These are phyloP conservation scores for Heliamphora pulchella DNA, from an alignment of 179 eudicot genomes.

Conservation along the genomic window DNA sequence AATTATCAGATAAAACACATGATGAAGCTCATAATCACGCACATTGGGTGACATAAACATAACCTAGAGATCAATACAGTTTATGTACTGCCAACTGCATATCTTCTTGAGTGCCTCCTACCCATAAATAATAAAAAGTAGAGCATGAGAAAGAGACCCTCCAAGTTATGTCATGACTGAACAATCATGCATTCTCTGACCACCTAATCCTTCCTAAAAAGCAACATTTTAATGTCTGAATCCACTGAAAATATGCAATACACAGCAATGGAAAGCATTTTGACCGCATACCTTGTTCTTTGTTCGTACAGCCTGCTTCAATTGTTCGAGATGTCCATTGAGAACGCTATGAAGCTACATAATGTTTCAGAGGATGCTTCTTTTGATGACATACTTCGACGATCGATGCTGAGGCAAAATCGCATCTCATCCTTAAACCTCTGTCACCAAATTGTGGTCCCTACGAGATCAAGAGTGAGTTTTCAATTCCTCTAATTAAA, in stretches of 20 bases:
- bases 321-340: no score
- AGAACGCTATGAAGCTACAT: no score
- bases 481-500: neutral
- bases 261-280: neutral
- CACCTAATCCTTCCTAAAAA: neutral
- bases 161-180: no score
- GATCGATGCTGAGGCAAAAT: slow-evolving; percentile 11
- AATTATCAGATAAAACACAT: slow-evolving; percentile 38
- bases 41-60: slow-evolving; percentile 48
- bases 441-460: slow-evolving; percentile 40
- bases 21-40: slow-evolving; percentile 59
- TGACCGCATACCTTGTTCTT: slow-evolving; percentile 54
- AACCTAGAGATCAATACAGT: slow-evolving; percentile 88
- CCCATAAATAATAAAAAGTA: no score
- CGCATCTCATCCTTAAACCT: slow-evolving; percentile 45
- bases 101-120: no score
- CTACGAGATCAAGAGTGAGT: slow-evolving; percentile 64
- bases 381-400: no score
- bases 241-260: neutral
- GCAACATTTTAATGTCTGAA: neutral
- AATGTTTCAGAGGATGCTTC: no score
- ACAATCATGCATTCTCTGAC: no score
- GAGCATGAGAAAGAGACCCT: neutral
- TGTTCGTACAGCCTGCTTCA: slow-evolving; percentile 47
- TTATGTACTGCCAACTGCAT: neutral